phyloP scores from a whole-genome alignment of 2,329 filamentous ascomycete species.

The Daldinia sp. region DNA sequence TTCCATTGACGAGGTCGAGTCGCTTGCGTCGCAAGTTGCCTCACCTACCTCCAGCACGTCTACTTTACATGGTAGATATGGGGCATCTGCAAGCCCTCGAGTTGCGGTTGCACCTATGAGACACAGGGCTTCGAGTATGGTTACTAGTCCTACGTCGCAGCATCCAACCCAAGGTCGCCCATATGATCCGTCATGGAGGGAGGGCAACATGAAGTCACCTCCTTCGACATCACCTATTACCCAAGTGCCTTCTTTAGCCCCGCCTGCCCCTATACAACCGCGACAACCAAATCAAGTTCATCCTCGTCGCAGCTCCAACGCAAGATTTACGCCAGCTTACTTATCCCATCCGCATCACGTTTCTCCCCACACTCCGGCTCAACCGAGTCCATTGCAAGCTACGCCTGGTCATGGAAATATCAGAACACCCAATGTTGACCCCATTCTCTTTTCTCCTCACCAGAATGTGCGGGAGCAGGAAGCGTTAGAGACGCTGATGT shows the following conservation, averaged over 20 bases:
- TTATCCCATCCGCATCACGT: conserved; percentile 63
- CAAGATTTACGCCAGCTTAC: conserved; percentile 62
- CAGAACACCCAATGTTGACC: conserved; percentile 58
- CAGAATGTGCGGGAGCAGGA: conserved; percentile 81
- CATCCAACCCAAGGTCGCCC: conserved; percentile 49
- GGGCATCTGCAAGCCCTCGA: conserved; percentile 67
- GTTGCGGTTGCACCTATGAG: conserved; percentile 55
- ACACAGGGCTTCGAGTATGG: conserved; percentile 52
- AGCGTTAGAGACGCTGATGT: conserved; percentile 82
- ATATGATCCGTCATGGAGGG: conserved; percentile 61
- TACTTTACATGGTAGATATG: conserved; percentile 64
- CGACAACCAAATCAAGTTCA: conserved; percentile 56
- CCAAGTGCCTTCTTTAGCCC: conserved; percentile 60
- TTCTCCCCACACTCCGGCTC: conserved; percentile 57
- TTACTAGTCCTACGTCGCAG: conserved; percentile 48
- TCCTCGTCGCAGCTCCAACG: conserved; percentile 64
- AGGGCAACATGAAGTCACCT: conserved; percentile 54
- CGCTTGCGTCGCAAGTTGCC: conserved; percentile 74
- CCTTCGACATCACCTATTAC: conserved; percentile 56
- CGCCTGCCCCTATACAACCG: conserved; percentile 67
- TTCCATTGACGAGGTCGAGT: conserved; percentile 82
- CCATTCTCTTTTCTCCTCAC: conserved; percentile 75
- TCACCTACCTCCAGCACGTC: conserved; percentile 72
- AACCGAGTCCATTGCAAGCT: conserved; percentile 57
- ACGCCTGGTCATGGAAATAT: conserved; percentile 53